A percentile compares a stretch with the other conserved stretches of the same genome.
Evolutionary conservation across 2,329 filamentous ascomycete species (phyloP).

Genomic region (Niveomyces coronatus): DNA sequence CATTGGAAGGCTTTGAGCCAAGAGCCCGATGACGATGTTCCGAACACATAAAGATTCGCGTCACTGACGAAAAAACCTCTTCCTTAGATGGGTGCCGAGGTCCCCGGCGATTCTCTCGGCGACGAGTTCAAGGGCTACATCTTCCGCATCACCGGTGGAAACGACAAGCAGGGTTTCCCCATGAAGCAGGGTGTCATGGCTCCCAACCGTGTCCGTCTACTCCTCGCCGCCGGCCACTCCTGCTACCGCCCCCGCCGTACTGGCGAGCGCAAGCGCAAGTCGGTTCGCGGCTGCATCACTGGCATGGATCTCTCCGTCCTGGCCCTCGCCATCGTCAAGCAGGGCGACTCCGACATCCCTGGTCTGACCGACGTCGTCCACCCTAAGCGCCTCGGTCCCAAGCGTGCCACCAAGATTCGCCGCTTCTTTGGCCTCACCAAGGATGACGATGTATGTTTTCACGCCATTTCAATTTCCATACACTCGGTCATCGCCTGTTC

Average conservation of each 20-base stretch:
- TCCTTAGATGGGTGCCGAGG: conserved; percentile 73
- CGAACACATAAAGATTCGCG: too few species aligned
- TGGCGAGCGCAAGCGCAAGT: conserved; percentile 99
- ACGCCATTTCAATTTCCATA: conserved; percentile 39
- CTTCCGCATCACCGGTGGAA: conserved; percentile 98
- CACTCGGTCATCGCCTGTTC: conserved; percentile 62
- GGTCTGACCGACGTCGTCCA: conserved; percentile 95
- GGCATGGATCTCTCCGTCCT: conserved; percentile 91
- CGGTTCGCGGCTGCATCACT: conserved; percentile 97
- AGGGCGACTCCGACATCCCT: conserved; percentile 88
- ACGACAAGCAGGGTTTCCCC: conserved; percentile 99
- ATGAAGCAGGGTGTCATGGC: conserved; percentile 99
- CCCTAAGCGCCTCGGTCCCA: conserved; percentile 98
- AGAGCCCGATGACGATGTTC: too few species aligned
- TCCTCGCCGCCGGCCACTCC: conserved; percentile 92
- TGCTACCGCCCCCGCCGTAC: conserved; percentile 98
- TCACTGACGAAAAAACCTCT: conserved; percentile 26
- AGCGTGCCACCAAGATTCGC: conserved; percentile 99
- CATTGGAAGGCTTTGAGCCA: too few species aligned
- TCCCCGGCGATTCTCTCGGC: conserved; percentile 86
- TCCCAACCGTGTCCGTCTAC: conserved; percentile 94
- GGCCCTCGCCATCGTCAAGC: conserved; percentile 93
- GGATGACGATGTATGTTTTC: conserved; percentile 97
- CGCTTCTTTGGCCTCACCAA: conserved; percentile 99
- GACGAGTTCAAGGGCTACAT: conserved; percentile 99